phyloP scores from a whole-genome alignment of 495 filamentous ascomycete genomes.

The Neurospora sp. region DNA sequence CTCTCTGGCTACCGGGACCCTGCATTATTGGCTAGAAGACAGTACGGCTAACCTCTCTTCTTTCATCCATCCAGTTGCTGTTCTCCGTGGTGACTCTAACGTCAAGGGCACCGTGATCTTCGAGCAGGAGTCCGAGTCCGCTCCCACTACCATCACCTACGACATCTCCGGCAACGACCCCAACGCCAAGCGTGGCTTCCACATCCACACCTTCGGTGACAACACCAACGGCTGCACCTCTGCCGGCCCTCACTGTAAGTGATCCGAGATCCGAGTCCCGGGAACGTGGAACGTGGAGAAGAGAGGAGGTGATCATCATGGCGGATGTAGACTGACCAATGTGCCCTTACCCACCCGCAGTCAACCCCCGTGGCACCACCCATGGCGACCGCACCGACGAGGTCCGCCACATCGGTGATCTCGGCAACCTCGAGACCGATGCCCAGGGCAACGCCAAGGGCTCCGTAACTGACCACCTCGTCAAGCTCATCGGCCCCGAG shows the following conservation, averaged over 20 bases:
- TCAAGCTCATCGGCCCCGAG: conserved; percentile 93
- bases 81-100: conserved; percentile 93
- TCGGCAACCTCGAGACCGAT: conserved; percentile 95
- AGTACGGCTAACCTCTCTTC: background rate
- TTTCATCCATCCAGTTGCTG: conserved; percentile 55
- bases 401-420: conserved; percentile 88
- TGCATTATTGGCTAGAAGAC: conserved; percentile 3
- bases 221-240: conserved; percentile 99
- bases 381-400: conserved; percentile 80
- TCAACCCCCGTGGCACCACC: conserved; percentile 88
- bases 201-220: conserved; percentile 98
- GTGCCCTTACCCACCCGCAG: conserved; percentile 31
- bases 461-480: conserved; percentile 58
- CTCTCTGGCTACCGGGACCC: background rate
- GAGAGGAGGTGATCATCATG: background rate
- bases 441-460: conserved; percentile 79
- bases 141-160: conserved; percentile 78
- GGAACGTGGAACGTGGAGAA: background rate
- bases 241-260: conserved; percentile 90
- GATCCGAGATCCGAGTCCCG: background rate
- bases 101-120: conserved; percentile 88
- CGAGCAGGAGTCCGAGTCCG: conserved; percentile 73
- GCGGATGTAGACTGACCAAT: background rate
- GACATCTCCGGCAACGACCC: conserved; percentile 87
- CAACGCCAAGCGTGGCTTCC: conserved; percentile 93